Evolutionary conservation across 2,329 filamentous ascomycete species (phyloP).

Genomic region (Amesomyces nigricolor): DNA sequence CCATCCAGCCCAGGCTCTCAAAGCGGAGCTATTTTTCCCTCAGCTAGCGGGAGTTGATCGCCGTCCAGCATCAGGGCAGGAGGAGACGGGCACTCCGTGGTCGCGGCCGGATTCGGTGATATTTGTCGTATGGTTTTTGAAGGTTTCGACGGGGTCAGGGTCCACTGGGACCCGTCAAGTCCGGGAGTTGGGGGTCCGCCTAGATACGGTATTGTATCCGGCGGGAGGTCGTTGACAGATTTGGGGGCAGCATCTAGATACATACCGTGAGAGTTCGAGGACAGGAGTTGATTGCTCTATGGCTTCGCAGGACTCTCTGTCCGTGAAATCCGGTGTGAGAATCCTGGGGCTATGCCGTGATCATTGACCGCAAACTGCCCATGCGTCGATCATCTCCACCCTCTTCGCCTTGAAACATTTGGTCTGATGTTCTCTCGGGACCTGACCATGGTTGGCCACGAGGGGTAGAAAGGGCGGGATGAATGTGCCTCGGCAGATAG

Average conservation of each 20-base stretch:
- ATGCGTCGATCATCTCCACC: too few relatives aligned
- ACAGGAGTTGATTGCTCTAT: too few relatives aligned
- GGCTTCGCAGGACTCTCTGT: too few relatives aligned
- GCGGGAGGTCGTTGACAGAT: background rate
- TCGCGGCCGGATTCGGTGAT: constrained; percentile 10
- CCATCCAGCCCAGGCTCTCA: background rate
- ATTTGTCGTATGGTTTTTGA: constrained; percentile 14
- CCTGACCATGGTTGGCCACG: too few relatives aligned
- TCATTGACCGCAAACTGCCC: too few relatives aligned
- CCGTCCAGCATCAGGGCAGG: background rate
- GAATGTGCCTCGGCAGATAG: background rate
- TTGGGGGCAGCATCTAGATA: background rate
- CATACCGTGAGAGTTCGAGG: too few relatives aligned
- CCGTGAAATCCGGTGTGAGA: too few relatives aligned
- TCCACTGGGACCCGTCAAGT: constrained; percentile 8
- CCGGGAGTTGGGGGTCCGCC: constrained; percentile 7
- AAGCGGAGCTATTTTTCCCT: background rate
- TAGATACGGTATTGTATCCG: background rate
- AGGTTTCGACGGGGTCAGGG: background rate
- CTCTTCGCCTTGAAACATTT: too few relatives aligned
- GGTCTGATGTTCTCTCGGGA: too few relatives aligned
- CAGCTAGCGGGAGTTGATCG: background rate
- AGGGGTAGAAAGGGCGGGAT: too few relatives aligned
- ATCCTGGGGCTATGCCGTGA: too few relatives aligned
- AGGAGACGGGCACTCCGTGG: constrained; percentile 10